Conservation (phyloP, 768 basidiomycete genomes). For the Hygrophorus pudorinus region DNA sequence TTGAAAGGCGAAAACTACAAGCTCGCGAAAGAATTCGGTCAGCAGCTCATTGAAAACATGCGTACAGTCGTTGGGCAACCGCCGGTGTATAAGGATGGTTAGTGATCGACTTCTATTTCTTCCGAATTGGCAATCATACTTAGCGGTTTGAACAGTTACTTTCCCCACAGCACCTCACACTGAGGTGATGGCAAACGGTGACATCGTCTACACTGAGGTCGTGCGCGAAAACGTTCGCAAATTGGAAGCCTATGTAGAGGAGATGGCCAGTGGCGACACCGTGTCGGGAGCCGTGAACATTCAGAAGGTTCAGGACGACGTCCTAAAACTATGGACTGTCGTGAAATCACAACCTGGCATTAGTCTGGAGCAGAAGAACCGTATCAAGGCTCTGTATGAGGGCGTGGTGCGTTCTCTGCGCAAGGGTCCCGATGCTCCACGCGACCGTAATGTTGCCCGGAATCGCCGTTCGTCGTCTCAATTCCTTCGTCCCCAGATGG, state of each 20-base stretch:
- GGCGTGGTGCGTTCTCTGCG: slow-evolving; percentile 92
- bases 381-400: slow-evolving; percentile 91
- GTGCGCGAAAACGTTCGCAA: slow-evolving; percentile 95
- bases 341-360: slow-evolving; percentile 97
- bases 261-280: slow-evolving; percentile 95
- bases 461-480: slow-evolving; percentile 89
- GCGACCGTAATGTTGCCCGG: slow-evolving; percentile 42
- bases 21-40: slow-evolving; percentile 95
- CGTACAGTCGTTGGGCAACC: slow-evolving; percentile 71
- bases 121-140: slow-evolving; percentile 5
- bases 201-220: slow-evolving; percentile 91
- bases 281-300: slow-evolving; percentile 81
- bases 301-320: slow-evolving; percentile 96
- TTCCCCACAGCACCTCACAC: slow-evolving; percentile 98
- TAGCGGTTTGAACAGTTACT: slow-evolving; percentile 48
- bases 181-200: slow-evolving; percentile 87
- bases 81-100: slow-evolving; percentile 95
- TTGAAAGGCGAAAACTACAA: slow-evolving; percentile 83
- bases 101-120: slow-evolving; percentile 19
- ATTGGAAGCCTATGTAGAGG: slow-evolving; percentile 93
- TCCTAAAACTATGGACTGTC: slow-evolving; percentile 93
- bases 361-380: slow-evolving; percentile 92
- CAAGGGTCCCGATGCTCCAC: slow-evolving; percentile 55
- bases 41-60: slow-evolving; percentile 91
- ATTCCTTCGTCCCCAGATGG: slow-evolving; percentile 88